Evolutionary conservation across 768 basidiomycete species (phyloP).

Genomic region (Ramaria rubella): DNA sequence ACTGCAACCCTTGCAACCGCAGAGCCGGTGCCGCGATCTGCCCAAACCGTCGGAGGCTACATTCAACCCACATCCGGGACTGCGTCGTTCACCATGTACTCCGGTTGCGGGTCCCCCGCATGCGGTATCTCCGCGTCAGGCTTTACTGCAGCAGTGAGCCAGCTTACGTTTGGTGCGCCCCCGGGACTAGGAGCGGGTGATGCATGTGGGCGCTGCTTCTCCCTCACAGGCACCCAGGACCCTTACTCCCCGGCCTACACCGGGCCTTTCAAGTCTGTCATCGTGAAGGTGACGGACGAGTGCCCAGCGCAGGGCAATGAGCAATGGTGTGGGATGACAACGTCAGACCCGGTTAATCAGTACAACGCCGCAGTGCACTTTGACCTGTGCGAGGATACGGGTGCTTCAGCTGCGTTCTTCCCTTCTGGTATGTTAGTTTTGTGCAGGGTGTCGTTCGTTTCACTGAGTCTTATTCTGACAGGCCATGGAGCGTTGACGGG

Average conservation of each 20-base stretch:
- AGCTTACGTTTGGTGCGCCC: slow-evolving; percentile 46
- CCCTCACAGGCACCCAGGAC: slow-evolving; percentile 42
- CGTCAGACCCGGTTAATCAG: slow-evolving; percentile 35
- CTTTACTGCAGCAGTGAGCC: slow-evolving; percentile 51
- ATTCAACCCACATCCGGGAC: slow-evolving; percentile 45
- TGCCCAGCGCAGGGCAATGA: slow-evolving; percentile 44
- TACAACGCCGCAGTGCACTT: slow-evolving; percentile 48
- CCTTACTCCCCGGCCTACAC: slow-evolving; percentile 45
- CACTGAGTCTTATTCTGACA: not conserved
- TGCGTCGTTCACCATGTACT: slow-evolving; percentile 54
- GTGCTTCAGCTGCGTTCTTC: slow-evolving; percentile 48
- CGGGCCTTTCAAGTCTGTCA: slow-evolving; percentile 47
- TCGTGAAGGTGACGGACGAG: slow-evolving; percentile 44
- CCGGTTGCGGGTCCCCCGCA: slow-evolving; percentile 44
- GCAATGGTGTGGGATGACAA: slow-evolving; percentile 51
- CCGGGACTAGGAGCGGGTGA: slow-evolving; percentile 49
- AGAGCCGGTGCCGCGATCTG: slow-evolving; percentile 10
- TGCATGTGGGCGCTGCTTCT: slow-evolving; percentile 58
- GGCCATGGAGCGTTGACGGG: slow-evolving; percentile 48
- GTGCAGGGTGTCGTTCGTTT: not conserved
- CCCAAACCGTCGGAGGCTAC: slow-evolving; percentile 46
- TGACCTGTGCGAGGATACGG: slow-evolving; percentile 55
- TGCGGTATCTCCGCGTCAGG: slow-evolving; percentile 46
- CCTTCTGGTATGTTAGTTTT: slow-evolving; percentile 30
- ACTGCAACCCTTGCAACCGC: not conserved